phyloP scores from a whole-genome alignment of 2,329 filamentous ascomycete genomes.

The Diaporthe eres region DNA sequence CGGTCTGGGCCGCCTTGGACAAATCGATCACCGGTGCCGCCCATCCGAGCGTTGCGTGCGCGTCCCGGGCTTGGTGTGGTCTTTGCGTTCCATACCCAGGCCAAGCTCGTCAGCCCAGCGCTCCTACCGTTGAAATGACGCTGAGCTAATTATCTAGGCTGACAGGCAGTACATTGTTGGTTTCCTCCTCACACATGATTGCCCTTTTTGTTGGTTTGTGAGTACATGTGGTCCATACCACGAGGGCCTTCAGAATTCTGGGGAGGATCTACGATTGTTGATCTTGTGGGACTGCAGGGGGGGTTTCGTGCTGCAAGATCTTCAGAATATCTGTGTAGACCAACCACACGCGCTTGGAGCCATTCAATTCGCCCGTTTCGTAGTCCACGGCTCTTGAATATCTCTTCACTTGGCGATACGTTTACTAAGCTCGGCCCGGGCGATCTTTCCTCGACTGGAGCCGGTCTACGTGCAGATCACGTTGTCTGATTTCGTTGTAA shows the following conservation, averaged over 20 bases:
- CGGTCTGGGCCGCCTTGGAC: slow-evolving; percentile 17
- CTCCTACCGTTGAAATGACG: background rate
- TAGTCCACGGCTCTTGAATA: background rate
- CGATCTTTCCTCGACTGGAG: background rate
- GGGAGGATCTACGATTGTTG: background rate
- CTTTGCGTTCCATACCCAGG: background rate
- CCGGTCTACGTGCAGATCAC: background rate
- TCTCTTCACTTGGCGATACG: background rate
- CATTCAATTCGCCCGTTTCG: background rate
- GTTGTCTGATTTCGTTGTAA: background rate
- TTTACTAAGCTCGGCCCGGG: slow-evolving; percentile 9
- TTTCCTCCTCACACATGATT: background rate
- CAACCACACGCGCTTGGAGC: background rate
- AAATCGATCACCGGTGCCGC: slow-evolving; percentile 9
- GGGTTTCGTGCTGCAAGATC: background rate
- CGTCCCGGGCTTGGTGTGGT: slow-evolving; percentile 2
- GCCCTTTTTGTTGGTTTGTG: background rate
- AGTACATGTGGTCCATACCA: background rate
- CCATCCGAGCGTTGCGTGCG: slow-evolving; percentile 16
- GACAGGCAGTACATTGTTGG: background rate
- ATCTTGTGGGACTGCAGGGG: background rate
- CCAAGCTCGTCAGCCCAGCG: background rate
- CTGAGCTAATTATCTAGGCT: background rate
- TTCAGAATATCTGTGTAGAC: background rate
- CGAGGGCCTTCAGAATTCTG: background rate